A percentile compares a stretch with the other conserved stretches of the same genome.
Evolutionary conservation across 148 eudicot genomes (phyloP).

Genomic region (Vaccinium vitisidaea): DNA sequence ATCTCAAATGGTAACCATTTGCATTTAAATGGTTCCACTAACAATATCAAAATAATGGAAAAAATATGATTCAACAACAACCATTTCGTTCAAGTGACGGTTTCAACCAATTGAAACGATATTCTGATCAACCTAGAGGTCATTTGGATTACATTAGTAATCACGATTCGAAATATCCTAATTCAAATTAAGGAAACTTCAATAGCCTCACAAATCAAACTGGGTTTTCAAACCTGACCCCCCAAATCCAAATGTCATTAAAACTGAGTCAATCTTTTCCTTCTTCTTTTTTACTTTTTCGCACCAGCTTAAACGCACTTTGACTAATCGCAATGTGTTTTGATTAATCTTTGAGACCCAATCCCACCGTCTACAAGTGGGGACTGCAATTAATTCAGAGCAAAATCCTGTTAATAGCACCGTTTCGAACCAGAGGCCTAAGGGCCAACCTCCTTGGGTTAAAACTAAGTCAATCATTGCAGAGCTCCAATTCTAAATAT

Average conservation of each 20-base stretch:
- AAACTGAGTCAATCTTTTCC: no score
- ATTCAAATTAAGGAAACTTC: neutral
- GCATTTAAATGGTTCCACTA: neutral
- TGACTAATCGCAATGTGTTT: no score
- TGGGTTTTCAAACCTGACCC: neutral
- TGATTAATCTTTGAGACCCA: no score
- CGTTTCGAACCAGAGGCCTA: no score
- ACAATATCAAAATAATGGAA: neutral
- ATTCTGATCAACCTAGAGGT: neutral
- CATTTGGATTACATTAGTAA: neutral
- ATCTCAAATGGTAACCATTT: neutral
- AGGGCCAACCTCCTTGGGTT: no score
- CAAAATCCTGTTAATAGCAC: no score
- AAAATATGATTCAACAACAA: neutral
- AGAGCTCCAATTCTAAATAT: neutral
- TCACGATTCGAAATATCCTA: neutral
- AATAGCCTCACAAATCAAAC: neutral
- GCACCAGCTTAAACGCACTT: no score
- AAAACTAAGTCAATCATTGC: neutral
- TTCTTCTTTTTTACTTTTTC: no score
- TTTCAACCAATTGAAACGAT: neutral
- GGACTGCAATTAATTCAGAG: no score
- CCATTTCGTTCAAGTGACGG: neutral
- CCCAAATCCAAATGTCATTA: neutral
- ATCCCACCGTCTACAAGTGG: no score